Base-by-base conservation (phyloP, 2,329 filamentous ascomycete species). In the Cladorrhinum sp. region DNA sequence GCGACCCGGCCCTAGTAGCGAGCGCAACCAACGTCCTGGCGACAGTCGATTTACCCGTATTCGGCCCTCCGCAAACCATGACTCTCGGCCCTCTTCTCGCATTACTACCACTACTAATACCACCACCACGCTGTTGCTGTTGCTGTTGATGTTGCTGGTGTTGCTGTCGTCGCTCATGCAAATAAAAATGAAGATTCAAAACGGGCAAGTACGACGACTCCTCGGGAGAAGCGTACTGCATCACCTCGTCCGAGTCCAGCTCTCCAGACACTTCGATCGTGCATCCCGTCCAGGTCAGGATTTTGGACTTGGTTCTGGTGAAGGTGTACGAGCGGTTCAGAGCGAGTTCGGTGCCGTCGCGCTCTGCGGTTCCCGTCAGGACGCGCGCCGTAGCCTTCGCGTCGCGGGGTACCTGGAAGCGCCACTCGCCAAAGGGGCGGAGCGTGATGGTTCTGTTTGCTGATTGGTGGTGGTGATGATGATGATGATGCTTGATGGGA, bases 281-380 rank as follows among this genome's bases (percentile, higher is more conserved):
- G 76, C 92, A 97, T 69, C 95, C 94, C 71, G 94, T 87, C 89
- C 92, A 96, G 55, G 93, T 96, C 74, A 91, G 91, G 70, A 99
- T 89, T 63, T 94, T 93, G 61, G 90, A 90, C 78, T 96, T 96
- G 67, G 84, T 85, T 59, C 91, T 90, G 51, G 84, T 83, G 75
- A 99, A 94, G 30, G 82, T 87, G 78, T 98, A 98, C 9, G 85
- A 82, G 56, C 89, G 89, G 60, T 89, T 89, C 9, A 85, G 82
- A 10, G 92, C 92, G 49, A 99, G 88, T 77, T 99, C 95, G 59
- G 94, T 93, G 72, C 95, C 95, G 73, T 98, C 96, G 71, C 96
- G 86, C 75, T 99, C 95, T 54, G 94, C 95, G 1, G 88, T 92
- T 63, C 95, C 95, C 33, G 83, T 86, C 59, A 91, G 77, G 24